Conservation (phyloP, 2,329 filamentous ascomycete species). For the Exophiala sideris region DNA sequence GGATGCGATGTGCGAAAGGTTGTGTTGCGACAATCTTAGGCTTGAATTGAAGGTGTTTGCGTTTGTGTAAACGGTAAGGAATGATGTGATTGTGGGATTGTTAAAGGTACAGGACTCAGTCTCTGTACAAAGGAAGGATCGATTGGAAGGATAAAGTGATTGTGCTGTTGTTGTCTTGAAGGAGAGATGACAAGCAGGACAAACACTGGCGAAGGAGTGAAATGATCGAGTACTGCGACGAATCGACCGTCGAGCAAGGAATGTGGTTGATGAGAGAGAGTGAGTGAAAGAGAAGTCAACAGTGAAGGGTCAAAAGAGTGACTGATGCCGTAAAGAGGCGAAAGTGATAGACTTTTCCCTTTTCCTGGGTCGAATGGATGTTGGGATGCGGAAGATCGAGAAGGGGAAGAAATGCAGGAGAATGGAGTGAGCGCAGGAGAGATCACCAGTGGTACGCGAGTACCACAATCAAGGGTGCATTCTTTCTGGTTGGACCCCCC, state of each 20-base stretch:
- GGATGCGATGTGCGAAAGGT: neutral
- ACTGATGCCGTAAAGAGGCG: constrained; percentile 8
- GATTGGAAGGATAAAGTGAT: constrained; percentile 1
- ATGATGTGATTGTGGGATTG: neutral
- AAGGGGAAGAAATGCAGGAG: constrained; percentile 2
- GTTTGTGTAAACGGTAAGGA: constrained; percentile 1
- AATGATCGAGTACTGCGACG: constrained; percentile 18
- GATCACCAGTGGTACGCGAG: neutral
- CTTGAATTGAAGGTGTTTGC: constrained; percentile 6
- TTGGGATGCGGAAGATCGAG: constrained; percentile 6
- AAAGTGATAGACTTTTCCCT: constrained; percentile 14
- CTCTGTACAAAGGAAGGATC: constrained; percentile 10
- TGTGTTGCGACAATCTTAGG: neutral
- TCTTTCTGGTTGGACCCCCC: too few relatives aligned
- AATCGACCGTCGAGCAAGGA: constrained; percentile 26
- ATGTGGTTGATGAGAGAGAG: constrained; percentile 17
- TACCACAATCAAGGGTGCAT: neutral
- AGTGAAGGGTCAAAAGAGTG: constrained; percentile 16
- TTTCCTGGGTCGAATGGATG: constrained; percentile 1
- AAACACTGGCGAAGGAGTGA: constrained; percentile 17
- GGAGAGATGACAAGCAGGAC: constrained; percentile 15
- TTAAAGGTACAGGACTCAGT: constrained; percentile 20
- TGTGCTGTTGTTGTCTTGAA: constrained; percentile 8
- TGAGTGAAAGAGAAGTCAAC: constrained; percentile 1
- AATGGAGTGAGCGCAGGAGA: neutral